phyloP scores from a whole-genome alignment of 495 filamentous ascomycete genomes.

The Neurospora tetrasperma region DNA sequence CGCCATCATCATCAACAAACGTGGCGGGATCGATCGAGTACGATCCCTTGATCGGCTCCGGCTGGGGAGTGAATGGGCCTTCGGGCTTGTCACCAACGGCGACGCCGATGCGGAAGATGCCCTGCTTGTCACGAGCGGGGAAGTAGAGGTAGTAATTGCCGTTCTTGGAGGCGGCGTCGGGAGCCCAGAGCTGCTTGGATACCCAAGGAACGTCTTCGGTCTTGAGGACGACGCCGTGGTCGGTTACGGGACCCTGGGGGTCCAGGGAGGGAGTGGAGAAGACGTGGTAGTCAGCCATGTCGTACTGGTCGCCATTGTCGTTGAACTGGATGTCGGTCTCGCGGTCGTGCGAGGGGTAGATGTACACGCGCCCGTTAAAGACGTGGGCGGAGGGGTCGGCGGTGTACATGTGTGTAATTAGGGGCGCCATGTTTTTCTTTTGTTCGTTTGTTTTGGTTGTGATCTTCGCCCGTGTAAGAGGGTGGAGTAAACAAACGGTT shows the following conservation, averaged over 20 bases:
- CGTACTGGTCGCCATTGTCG: slow-evolving; percentile 76
- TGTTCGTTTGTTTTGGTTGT: slow-evolving; percentile 1
- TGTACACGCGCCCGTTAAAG: slow-evolving; percentile 51
- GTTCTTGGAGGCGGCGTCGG: slow-evolving; percentile 48
- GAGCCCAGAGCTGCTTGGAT: slow-evolving; percentile 54
- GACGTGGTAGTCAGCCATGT: slow-evolving; percentile 65
- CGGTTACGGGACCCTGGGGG: slow-evolving; percentile 38
- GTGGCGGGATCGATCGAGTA: slow-evolving; percentile 56
- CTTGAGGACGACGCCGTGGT: slow-evolving; percentile 50
- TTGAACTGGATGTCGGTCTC: slow-evolving; percentile 53
- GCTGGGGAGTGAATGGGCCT: slow-evolving; percentile 48
- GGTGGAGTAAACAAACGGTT: neutral
- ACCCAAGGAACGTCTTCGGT: slow-evolving; percentile 51
- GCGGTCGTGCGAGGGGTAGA: slow-evolving; percentile 58
- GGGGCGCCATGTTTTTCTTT: slow-evolving; percentile 30
- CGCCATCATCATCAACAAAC: slow-evolving; percentile 51
- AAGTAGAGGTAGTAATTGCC: slow-evolving; percentile 58
- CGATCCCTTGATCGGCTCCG: slow-evolving; percentile 48
- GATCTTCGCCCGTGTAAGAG: slow-evolving; percentile 2
- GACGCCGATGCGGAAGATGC: slow-evolving; percentile 56
- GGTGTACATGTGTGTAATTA: slow-evolving; percentile 59
- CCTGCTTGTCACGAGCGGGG: slow-evolving; percentile 48
- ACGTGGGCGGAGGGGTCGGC: slow-evolving; percentile 59
- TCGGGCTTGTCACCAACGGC: slow-evolving; percentile 42
- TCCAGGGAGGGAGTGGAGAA: slow-evolving; percentile 42